Conservation (phyloP, 1,139 yeast species). For the Nakaseomyces delphensis region DNA sequence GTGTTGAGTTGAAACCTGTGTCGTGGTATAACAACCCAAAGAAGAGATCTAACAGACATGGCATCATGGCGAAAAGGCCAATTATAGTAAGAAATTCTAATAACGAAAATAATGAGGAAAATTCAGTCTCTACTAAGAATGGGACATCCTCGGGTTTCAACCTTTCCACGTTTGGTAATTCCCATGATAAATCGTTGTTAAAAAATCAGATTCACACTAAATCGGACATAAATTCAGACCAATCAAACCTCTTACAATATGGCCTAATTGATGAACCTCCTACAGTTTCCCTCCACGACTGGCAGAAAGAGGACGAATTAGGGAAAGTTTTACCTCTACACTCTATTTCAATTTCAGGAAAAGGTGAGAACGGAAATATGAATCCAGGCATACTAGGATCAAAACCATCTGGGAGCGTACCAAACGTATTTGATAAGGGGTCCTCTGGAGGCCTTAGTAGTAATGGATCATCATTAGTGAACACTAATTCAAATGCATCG, state of each 20-base stretch:
- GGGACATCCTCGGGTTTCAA: background rate
- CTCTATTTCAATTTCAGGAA: slow-evolving; percentile 9
- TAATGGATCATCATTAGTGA: slow-evolving; percentile 17
- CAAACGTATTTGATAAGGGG: slow-evolving; percentile 37
- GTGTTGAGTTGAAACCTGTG: background rate
- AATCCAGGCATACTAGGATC: background rate
- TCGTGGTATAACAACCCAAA: slow-evolving; percentile 48
- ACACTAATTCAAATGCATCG: slow-evolving; percentile 15
- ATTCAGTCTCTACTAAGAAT: slow-evolving; percentile 26
- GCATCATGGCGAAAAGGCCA: slow-evolving; percentile 36
- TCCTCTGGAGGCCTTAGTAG: slow-evolving; percentile 9
- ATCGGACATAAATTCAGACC: background rate
- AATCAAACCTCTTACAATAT: background rate
- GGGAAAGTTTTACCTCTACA: slow-evolving; percentile 20
- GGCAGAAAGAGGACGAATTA: slow-evolving; percentile 32
- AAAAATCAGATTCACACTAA: background rate
- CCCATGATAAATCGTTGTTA: background rate
- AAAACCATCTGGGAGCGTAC: slow-evolving; percentile 7
- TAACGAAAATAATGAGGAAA: slow-evolving; percentile 2
- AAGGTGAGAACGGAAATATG: background rate
- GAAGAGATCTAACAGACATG: slow-evolving; percentile 50
- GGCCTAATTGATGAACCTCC: slow-evolving; percentile 41
- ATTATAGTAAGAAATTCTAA: slow-evolving; percentile 5
- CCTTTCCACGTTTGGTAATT: background rate
- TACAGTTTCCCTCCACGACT: slow-evolving; percentile 47